phyloP scores from a whole-genome alignment of 192 early-diverging fungal species.

The Gigaspora rosea region DNA sequence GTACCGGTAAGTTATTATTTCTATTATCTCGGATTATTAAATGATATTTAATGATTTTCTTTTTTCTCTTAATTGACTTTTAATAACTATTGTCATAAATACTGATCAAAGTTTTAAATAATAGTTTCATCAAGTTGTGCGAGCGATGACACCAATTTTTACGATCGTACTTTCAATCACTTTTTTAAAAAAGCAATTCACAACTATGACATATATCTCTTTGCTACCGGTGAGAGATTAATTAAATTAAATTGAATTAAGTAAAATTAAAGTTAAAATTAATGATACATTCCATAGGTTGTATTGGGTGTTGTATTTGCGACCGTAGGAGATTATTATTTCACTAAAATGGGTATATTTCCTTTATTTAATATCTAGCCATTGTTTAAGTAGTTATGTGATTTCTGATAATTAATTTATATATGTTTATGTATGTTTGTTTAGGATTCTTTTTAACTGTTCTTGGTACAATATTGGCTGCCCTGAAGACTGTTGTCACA shows the following conservation, averaged over 20 bases:
- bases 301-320: conserved; percentile 81
- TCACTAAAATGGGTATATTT: conserved; percentile 54
- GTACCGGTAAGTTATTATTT: conserved; percentile 27
- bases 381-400: background rate
- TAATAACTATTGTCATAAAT: background rate
- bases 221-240: conserved; percentile 54
- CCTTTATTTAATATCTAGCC: background rate
- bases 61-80: background rate
- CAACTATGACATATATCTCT: conserved; percentile 59
- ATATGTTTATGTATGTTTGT: background rate
- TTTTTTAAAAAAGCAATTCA: conserved; percentile 58
- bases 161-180: conserved; percentile 69
- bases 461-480: conserved; percentile 74
- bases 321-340: conserved; percentile 82
- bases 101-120: background rate
- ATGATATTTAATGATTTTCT: background rate
- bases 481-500: conserved; percentile 82
- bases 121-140: conserved; percentile 79
- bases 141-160: conserved; percentile 81
- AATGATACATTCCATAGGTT: conserved; percentile 43
- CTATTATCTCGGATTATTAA: background rate
- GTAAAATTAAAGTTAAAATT: background rate
- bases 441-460: conserved; percentile 73
- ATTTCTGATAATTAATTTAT: background rate
- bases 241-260: background rate